Percentiles rank a stretch among this genome's conserved stretches.
Conservation (phyloP, 805 yeast species). For the Saitoella complicata region DNA sequence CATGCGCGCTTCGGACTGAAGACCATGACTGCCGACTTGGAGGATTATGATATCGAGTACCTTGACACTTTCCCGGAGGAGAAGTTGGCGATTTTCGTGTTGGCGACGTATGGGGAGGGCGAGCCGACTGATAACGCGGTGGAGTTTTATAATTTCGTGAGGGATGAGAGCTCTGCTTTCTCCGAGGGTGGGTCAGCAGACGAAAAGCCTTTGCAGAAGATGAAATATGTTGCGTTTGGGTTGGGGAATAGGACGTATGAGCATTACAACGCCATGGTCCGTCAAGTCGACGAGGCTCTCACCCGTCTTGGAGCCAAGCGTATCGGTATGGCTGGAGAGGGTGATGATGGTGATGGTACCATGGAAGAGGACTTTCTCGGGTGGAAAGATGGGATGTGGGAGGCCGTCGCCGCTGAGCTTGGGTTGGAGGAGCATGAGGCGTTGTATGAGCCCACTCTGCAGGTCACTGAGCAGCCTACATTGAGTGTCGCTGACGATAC, state of each 20-base stretch:
- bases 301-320: conserved; percentile 52
- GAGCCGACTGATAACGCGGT: conserved; percentile 95
- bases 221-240: conserved; percentile 69
- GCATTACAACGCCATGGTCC: conserved; percentile 68
- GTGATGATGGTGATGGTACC: conserved; percentile 90
- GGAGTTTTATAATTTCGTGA: conserved; percentile 53
- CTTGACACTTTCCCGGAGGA: conserved; percentile 46
- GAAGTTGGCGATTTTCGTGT: conserved; percentile 51
- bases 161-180: conserved; percentile 36
- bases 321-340: conserved; percentile 69
- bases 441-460: conserved; percentile 53
- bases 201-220: conserved; percentile 28
- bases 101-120: conserved; percentile 97
- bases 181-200: conserved; percentile 21
- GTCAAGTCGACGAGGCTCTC: conserved; percentile 34
- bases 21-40: conserved; percentile 74
- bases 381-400: conserved; percentile 76
- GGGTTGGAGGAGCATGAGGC: conserved; percentile 67
- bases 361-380: conserved; percentile 87
- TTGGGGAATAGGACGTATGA: conserved; percentile 92
- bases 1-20: conserved; percentile 64
- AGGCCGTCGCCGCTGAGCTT: conserved; percentile 43
- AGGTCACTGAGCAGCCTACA: conserved; percentile 16
- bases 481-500: conserved; percentile 24
- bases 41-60: conserved; percentile 72